These are phyloP conservation scores for Paraphoma chrysanthemicola DNA, from an alignment of 2,329 filamentous ascomycete species.

Conservation along the genomic window DNA sequence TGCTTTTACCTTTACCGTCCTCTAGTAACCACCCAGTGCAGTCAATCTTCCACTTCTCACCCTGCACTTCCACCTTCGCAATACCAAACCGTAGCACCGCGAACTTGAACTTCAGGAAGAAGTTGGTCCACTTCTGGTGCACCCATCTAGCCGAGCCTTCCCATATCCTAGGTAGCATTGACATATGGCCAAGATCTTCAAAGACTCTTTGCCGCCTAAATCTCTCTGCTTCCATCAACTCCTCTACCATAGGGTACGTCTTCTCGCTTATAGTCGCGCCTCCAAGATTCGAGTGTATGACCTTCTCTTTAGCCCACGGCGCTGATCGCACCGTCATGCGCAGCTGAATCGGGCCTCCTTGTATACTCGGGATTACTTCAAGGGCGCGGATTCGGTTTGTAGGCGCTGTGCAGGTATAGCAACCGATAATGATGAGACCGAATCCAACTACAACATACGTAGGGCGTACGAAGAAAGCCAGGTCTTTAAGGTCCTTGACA, in stretches of 20 bases:
- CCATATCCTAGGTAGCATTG: conserved; percentile 30
- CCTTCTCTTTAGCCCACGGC: conserved; percentile 35
- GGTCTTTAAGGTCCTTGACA: conserved; percentile 34
- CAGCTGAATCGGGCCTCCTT: conserved; percentile 38
- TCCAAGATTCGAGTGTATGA: conserved; percentile 37
- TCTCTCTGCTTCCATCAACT: conserved; percentile 40
- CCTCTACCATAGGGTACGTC: conserved; percentile 37
- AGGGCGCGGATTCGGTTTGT: conserved; percentile 37
- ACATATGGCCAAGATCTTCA: conserved; percentile 34
- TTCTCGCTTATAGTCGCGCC: conserved; percentile 41
- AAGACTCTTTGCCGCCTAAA: conserved; percentile 32
- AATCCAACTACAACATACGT: conserved; percentile 43
- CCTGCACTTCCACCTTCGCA: conserved; percentile 36
- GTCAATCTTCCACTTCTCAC: conserved; percentile 46
- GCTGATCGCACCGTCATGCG: conserved; percentile 34
- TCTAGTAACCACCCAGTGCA: conserved; percentile 42
- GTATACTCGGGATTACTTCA: conserved; percentile 37
- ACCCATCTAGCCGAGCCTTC: conserved; percentile 39
- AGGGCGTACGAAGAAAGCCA: conserved; percentile 41
- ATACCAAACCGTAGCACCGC: conserved; percentile 43
- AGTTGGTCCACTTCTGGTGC: conserved; percentile 45
- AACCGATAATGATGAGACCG: conserved; percentile 36
- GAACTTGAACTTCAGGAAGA: conserved; percentile 45
- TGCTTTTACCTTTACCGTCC: conserved; percentile 37
- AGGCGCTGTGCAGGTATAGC: conserved; percentile 41